A percentile compares a stretch with the other conserved stretches of the same genome.
Evolutionary conservation across 805 yeast genomes (phyloP).

Genomic region (Naumovozyma dairenensis): DNA sequence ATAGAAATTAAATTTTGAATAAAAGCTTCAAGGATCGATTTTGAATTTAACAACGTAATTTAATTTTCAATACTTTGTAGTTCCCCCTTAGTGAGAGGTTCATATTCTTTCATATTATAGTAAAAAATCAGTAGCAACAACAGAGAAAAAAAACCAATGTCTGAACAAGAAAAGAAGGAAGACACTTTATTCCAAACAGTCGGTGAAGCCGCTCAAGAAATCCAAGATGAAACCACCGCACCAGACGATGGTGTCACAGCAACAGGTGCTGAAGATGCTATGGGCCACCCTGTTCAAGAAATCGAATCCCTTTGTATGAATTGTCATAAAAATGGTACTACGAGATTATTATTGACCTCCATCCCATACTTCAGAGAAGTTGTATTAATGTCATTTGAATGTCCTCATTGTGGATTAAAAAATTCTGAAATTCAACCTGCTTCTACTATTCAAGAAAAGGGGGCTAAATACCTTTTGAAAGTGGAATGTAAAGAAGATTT

Average conservation of each 20-base stretch:
- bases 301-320: conserved; percentile 93
- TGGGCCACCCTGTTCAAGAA: conserved; percentile 93
- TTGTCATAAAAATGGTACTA: conserved; percentile 78
- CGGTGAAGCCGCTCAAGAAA: conserved; percentile 48
- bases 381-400: conserved; percentile 86
- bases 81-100: too few species aligned
- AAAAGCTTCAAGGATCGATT: too few species aligned
- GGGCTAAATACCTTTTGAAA: conserved; percentile 60
- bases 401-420: conserved; percentile 89
- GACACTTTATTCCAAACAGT: conserved; percentile 46
- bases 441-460: conserved; percentile 80
- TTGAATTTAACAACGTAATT: too few species aligned
- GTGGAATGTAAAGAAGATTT: conserved; percentile 64
- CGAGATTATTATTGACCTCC: conserved; percentile 72
- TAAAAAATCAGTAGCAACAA: not conserved
- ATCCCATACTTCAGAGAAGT: conserved; percentile 90
- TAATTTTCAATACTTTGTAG: too few species aligned
- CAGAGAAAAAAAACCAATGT: conserved; percentile 1
- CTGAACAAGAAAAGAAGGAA: conserved; percentile 13
- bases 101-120: too few species aligned
- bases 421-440: conserved; percentile 97
- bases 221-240: conserved; percentile 22
- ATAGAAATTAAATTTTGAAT: too few species aligned
- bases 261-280: conserved; percentile 74
- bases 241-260: conserved; percentile 37